A percentile compares a stretch with the other conserved stretches of the same genome.
Conservation (phyloP, 768 basidiomycete species). For the Tephrocybe sp. region DNA sequence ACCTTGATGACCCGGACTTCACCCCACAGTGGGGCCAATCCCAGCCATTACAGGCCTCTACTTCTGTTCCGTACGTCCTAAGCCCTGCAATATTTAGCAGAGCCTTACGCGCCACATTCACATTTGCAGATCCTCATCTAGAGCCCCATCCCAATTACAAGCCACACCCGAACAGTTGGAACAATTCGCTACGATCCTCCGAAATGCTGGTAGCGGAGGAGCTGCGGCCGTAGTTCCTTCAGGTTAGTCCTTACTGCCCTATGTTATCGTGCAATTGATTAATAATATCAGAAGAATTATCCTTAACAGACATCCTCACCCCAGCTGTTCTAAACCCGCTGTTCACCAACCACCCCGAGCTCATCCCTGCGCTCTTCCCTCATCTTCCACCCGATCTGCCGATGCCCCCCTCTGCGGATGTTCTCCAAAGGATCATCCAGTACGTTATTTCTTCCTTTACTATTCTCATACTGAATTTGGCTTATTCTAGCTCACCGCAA, state of each 20-base stretch:
- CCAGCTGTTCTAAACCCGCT: slow-evolving; percentile 70
- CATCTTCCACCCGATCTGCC: slow-evolving; percentile 81
- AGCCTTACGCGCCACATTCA: neutral
- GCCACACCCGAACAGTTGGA: slow-evolving; percentile 67
- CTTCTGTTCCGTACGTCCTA: slow-evolving; percentile 37
- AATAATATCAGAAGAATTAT: slow-evolving; percentile 40
- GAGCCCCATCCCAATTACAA: slow-evolving; percentile 27
- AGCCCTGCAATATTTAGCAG: neutral
- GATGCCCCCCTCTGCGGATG: slow-evolving; percentile 63
- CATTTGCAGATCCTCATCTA: slow-evolving; percentile 2
- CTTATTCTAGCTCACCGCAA: slow-evolving; percentile 57
- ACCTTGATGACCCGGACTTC: slow-evolving; percentile 65
- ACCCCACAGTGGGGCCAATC: slow-evolving; percentile 55
- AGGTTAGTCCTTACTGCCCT: slow-evolving; percentile 23
- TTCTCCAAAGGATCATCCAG: slow-evolving; percentile 70
- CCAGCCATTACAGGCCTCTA: slow-evolving; percentile 40
- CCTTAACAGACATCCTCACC: slow-evolving; percentile 75
- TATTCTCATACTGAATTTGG: neutral
- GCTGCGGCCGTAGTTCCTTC: slow-evolving; percentile 23
- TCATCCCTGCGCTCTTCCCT: slow-evolving; percentile 71
- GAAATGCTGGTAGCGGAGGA: slow-evolving; percentile 34
- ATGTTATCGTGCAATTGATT: neutral
- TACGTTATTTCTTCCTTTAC: slow-evolving; percentile 18
- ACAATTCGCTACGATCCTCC: slow-evolving; percentile 54
- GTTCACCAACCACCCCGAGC: slow-evolving; percentile 64